A percentile compares a stretch with the other conserved stretches of the same genome.
Conservation (phyloP, 768 basidiomycete species). For the Auricularia sp. region DNA sequence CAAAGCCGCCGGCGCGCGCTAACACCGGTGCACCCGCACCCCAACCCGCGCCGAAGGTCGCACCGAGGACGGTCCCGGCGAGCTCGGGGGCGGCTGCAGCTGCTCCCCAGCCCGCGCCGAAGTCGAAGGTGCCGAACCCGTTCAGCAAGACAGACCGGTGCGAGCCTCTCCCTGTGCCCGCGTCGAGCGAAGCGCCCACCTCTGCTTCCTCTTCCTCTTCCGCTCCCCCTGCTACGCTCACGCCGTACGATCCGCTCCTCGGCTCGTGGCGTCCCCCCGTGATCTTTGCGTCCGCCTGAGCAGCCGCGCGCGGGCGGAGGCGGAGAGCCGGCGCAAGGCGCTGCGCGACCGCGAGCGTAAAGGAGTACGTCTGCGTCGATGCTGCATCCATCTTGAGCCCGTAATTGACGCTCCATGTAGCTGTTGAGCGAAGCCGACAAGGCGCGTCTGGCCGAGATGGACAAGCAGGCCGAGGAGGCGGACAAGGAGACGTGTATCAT, state of each 20-base stretch:
- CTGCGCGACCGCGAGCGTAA: neutral
- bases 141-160: slow-evolving; percentile 55
- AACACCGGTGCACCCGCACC: slow-evolving; percentile 4
- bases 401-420: neutral
- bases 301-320: neutral
- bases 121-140: slow-evolving; percentile 16
- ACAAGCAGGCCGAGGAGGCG: neutral
- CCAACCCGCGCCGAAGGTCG: slow-evolving; percentile 12
- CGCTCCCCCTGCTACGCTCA: neutral
- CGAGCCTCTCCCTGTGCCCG: slow-evolving; percentile 22
- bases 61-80: neutral
- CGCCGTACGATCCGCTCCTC: neutral
- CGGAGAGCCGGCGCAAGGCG: neutral
- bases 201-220: slow-evolving; percentile 31
- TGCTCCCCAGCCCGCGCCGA: slow-evolving; percentile 4
- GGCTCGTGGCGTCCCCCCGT: slow-evolving; percentile 1
- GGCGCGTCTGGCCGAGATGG: neutral
- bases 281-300: slow-evolving; percentile 6
- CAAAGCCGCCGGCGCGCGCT: slow-evolving; percentile 12
- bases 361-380: neutral
- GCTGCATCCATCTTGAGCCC: neutral
- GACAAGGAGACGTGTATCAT: neutral
- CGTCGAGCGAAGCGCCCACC: slow-evolving; percentile 47
- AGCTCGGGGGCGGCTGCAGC: slow-evolving; percentile 6
- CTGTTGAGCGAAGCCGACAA: neutral